Evolutionary conservation across 441 rosid species (phyloP).

Genomic region (Adansonia madagascariensis): DNA sequence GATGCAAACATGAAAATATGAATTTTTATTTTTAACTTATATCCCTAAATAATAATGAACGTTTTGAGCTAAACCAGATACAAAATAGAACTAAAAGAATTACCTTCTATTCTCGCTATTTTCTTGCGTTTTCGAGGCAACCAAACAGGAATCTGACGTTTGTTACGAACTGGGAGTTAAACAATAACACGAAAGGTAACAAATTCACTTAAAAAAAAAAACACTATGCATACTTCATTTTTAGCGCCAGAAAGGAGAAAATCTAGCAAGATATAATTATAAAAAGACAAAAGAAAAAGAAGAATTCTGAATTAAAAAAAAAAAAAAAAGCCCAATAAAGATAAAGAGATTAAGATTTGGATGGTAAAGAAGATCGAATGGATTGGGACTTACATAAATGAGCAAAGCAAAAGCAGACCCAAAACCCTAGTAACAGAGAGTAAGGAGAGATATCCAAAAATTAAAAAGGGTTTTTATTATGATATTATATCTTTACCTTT

Average conservation of each 20-base stretch:
- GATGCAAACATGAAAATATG: not conserved
- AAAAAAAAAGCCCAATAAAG: not conserved
- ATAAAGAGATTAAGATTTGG: not conserved
- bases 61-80: conserved; percentile 2
- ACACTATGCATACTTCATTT: not conserved
- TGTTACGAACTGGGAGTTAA: not conserved
- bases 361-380: not conserved
- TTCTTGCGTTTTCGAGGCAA: not conserved
- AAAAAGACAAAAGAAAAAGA: not conserved
- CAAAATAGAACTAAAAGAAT: not conserved
- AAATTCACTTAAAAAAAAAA: not conserved
- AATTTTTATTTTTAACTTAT: not conserved
- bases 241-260: not conserved
- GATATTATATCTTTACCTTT: not conserved
- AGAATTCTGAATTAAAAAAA: not conserved
- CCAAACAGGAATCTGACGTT: conserved; percentile 8
- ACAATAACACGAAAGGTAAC: not conserved
- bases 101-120: not conserved
- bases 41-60: not conserved
- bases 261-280: not conserved
- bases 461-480: not conserved
- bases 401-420: conserved; percentile 20
- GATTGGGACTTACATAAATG: conserved; percentile 29
- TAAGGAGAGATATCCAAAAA: not conserved
- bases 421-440: conserved; percentile 40